Base-by-base conservation (phyloP, 2,329 filamentous ascomycete genomes). In the Ceratocystis destructans region DNA sequence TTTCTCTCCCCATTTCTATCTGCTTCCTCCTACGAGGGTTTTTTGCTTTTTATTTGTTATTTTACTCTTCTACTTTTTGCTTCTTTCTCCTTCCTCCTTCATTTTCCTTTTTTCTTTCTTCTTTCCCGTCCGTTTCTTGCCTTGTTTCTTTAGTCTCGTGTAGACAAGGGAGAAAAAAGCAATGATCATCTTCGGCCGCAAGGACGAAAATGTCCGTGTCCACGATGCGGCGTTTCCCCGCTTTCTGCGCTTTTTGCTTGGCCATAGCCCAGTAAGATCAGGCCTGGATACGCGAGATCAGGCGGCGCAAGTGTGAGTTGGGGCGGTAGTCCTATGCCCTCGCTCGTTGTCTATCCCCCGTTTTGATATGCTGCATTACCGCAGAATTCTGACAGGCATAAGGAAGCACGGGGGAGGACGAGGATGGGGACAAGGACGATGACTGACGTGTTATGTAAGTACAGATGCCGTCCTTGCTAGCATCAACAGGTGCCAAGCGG, bases 181-280 rank as follows among this genome's bases (percentile, higher is more conserved):
- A 57, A 57, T 15, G 22, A 57, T 57, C 53, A 57, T 6, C 25
- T 57, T 57, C 25, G 53, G 25, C 53, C 53, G 53, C 53, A 57
- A 57, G 25, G 53, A 57, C 53, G 10, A 57, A 57, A 57, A 28
- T 17, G 53, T 57, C 53, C 53, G 53, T 57, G 53, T 57, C 22
- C 53, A 57, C 53, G 53, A 57, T 57, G 53, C 53, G 53, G 53
- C 22, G 22, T 10, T 57, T 22, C 53, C 53, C 53, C 53, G 53
- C 53, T 57, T 57, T 57, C 53, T 57, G 15, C 31, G 53, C 53
- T 22, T 37, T 31, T 22, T 28, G 25, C 53, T 57, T 31, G 53
- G 53, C 5, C 53, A 22, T 57, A 31, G 22, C 25, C 5, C 46
- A 50, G 46, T 2, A 50, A 50, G 33, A 12, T 7, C 22, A 33